phyloP scores from a whole-genome alignment of 2,329 filamentous ascomycete genomes.

The Neofusicoccum kwambonambiense region DNA sequence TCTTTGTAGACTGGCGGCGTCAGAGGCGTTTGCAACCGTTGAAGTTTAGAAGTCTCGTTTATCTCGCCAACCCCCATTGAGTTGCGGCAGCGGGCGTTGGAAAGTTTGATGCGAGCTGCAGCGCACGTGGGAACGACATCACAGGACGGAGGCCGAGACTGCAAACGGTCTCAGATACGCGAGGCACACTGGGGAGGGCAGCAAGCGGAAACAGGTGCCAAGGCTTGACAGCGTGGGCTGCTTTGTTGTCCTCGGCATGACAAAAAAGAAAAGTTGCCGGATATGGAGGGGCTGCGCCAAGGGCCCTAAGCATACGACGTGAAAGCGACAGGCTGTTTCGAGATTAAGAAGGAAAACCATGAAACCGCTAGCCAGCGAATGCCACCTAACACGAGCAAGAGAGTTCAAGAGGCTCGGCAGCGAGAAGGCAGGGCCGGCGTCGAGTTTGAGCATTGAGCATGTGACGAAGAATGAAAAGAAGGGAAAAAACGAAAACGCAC shows the following conservation, averaged over 20 bases:
- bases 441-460: too few species aligned
- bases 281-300: neutral
- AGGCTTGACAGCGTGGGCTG: neutral
- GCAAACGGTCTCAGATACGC: neutral
- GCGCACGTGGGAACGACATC: neutral
- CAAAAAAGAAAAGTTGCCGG: conserved; percentile 5
- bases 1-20: neutral
- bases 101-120: neutral
- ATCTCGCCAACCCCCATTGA: neutral
- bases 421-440: too few species aligned
- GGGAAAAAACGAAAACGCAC: neutral
- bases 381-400: too few species aligned
- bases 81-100: neutral
- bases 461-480: neutral
- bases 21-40: neutral
- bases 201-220: neutral
- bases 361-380: too few species aligned
- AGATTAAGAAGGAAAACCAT: neutral
- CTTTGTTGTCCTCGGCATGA: neutral
- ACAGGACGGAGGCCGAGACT: neutral
- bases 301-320: neutral
- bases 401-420: too few species aligned
- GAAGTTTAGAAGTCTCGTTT: neutral
- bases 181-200: neutral
- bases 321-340: neutral